Evolutionary conservation across 768 basidiomycete species (phyloP).

Genomic region (Stropharia rugosoannulata): DNA sequence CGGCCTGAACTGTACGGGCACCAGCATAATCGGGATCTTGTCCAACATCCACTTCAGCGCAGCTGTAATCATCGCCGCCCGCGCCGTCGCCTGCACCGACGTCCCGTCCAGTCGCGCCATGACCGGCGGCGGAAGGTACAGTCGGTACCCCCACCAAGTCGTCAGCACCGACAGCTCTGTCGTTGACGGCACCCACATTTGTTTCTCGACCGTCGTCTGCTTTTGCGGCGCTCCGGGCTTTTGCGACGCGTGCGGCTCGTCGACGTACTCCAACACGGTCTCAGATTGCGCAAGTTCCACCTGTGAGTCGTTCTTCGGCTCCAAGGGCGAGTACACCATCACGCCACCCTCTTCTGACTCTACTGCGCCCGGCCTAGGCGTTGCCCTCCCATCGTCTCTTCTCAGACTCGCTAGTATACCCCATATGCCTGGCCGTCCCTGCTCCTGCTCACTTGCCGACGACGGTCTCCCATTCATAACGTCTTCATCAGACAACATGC

Average conservation of each 20-base stretch:
- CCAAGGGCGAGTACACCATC: conserved; percentile 76
- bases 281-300: conserved; percentile 71
- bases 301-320: conserved; percentile 59
- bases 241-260: conserved; percentile 23
- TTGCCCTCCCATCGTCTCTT: conserved; percentile 17
- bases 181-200: conserved; percentile 69
- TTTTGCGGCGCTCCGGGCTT: conserved; percentile 7
- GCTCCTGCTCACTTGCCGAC: conserved; percentile 6
- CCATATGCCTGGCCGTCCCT: conserved; percentile 52
- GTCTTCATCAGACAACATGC: conserved; percentile 55
- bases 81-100: conserved; percentile 67
- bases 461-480: conserved; percentile 53
- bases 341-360: conserved; percentile 53
- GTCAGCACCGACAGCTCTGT: conserved; percentile 73
- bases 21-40: conserved; percentile 55
- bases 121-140: conserved; percentile 78
- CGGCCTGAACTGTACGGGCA: conserved; percentile 61
- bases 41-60: conserved; percentile 73
- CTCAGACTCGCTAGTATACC: conserved; percentile 52
- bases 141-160: conserved; percentile 79
- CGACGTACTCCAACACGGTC: conserved; percentile 44
- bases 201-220: conserved; percentile 26
- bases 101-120: conserved; percentile 61
- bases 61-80: conserved; percentile 72
- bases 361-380: conserved; percentile 22